These are phyloP conservation scores for Somion occarium DNA, from an alignment of 1,284 basidiomycete genomes.

Conservation along the genomic window DNA sequence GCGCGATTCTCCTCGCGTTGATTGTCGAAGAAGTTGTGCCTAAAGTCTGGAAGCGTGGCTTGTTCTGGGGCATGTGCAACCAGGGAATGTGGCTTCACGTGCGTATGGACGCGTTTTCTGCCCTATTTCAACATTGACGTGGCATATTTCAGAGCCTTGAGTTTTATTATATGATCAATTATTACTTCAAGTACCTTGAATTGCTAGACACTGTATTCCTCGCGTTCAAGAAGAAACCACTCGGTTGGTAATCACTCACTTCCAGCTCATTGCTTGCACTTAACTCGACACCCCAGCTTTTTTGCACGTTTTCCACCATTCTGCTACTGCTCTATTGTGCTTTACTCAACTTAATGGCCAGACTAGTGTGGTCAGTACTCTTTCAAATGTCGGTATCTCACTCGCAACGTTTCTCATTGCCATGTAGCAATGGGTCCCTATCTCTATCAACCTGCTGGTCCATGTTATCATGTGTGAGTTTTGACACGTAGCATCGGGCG, in stretches of 20 bases:
- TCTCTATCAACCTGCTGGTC: constrained; percentile 88
- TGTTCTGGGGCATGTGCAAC: constrained; percentile 80
- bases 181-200: constrained; percentile 95
- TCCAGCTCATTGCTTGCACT: constrained; percentile 3
- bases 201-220: constrained; percentile 95
- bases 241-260: constrained; percentile 51
- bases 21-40: constrained; percentile 91
- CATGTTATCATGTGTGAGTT: constrained; percentile 97
- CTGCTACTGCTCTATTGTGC: constrained; percentile 95
- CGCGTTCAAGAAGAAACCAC: constrained; percentile 96
- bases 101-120: constrained; percentile 28
- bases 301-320: constrained; percentile 98
- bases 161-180: constrained; percentile 98
- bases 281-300: constrained; percentile 56
- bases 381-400: too few relatives aligned
- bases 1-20: constrained; percentile 74
- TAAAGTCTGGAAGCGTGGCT: constrained; percentile 63
- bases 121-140: constrained; percentile 8
- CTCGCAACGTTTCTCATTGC: too few relatives aligned
- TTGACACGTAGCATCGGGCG: not conserved
- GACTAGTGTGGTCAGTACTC: constrained; percentile 74
- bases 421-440: constrained; percentile 91
- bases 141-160: constrained; percentile 59
- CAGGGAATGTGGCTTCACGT: constrained; percentile 81
- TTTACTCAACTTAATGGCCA: constrained; percentile 91